Conservation (phyloP, 2,329 filamentous ascomycete species). For the Aquanectria penicillioides region DNA sequence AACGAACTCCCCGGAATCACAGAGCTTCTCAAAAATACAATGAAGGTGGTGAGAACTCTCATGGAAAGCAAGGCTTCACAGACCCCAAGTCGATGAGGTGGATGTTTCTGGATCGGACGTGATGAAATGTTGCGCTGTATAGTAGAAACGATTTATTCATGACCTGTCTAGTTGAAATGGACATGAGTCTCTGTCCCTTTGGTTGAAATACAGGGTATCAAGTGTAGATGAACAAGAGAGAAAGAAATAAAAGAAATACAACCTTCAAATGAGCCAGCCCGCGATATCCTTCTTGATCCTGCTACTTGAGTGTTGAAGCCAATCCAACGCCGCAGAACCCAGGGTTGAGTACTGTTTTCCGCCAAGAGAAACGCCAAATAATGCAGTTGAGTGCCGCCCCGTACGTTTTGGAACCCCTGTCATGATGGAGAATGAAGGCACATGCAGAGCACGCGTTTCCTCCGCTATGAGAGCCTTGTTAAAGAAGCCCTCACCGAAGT, state of each 20-base stretch:
- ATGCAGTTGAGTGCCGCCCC: conserved; percentile 47
- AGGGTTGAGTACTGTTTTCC: conserved; percentile 48
- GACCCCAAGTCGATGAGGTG: conserved; percentile 22
- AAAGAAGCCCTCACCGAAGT: conserved; percentile 31
- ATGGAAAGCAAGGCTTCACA: conserved; percentile 44
- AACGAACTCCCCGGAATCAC: conserved; percentile 73
- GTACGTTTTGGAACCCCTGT: conserved; percentile 25
- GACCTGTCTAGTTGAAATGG: conserved; percentile 45
- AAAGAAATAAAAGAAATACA: conserved; percentile 16
- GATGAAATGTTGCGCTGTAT: not conserved
- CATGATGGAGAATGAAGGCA: conserved; percentile 15
- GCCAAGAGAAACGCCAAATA: conserved; percentile 33
- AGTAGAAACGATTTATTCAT: conserved; percentile 17
- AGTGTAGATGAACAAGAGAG: conserved; percentile 30
- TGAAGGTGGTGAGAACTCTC: conserved; percentile 74
- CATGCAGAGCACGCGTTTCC: no score
- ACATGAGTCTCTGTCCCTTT: conserved; percentile 37
- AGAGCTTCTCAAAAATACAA: conserved; percentile 81
- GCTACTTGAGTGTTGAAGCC: conserved; percentile 42
- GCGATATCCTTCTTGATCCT: conserved; percentile 16
- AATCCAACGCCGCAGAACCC: conserved; percentile 37
- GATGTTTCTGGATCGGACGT: no score
- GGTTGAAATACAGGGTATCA: conserved; percentile 52
- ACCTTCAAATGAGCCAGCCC: not conserved
- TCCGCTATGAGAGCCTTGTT: conserved; percentile 19